A percentile compares a stretch with the other conserved stretches of the same genome.
Evolutionary conservation across 208 protist genomes (phyloP).

Genomic region (Vickermania spadyakhi): DNA sequence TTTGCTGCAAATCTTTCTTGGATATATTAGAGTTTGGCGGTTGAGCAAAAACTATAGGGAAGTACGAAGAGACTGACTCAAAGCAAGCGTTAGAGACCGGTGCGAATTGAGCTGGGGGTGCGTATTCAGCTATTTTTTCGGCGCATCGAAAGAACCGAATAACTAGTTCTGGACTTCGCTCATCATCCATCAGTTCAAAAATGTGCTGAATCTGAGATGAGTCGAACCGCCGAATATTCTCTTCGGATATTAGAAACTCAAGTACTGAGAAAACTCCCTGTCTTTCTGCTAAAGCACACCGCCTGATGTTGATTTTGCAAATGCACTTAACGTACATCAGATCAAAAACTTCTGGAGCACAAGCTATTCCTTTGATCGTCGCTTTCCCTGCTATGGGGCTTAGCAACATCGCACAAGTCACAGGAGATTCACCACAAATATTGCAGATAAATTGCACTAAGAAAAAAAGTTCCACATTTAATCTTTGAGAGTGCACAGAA

Average conservation of each 20-base stretch:
- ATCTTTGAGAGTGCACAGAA: background rate
- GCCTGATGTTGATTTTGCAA: background rate
- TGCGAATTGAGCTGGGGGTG: slow-evolving; percentile 12
- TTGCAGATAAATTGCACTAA: background rate
- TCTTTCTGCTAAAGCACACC: background rate
- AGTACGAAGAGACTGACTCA: slow-evolving; percentile 74
- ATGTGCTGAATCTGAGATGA: slow-evolving; percentile 22
- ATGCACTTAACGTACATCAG: background rate
- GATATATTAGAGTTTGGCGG: slow-evolving; percentile 51
- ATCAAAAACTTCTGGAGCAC: background rate
- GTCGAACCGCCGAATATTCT: slow-evolving; percentile 9
- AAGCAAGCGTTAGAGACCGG: slow-evolving; percentile 51
- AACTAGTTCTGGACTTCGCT: slow-evolving; percentile 68
- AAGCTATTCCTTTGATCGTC: background rate
- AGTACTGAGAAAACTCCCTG: slow-evolving; percentile 11
- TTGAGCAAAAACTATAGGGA: slow-evolving; percentile 72
- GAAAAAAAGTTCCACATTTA: background rate
- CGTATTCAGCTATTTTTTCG: slow-evolving; percentile 11
- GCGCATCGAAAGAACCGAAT: slow-evolving; percentile 38
- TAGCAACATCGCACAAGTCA: background rate
- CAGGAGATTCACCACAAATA: background rate
- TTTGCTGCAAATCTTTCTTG: slow-evolving; percentile 36
- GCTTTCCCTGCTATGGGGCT: background rate
- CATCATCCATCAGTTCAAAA: slow-evolving; percentile 53
- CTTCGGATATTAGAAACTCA: slow-evolving; percentile 15